Percentiles rank a stretch among this genome's conserved stretches.
These are phyloP conservation scores for Candida insectalens DNA, from an alignment of 805 yeast genomes.

Conservation along the genomic window DNA sequence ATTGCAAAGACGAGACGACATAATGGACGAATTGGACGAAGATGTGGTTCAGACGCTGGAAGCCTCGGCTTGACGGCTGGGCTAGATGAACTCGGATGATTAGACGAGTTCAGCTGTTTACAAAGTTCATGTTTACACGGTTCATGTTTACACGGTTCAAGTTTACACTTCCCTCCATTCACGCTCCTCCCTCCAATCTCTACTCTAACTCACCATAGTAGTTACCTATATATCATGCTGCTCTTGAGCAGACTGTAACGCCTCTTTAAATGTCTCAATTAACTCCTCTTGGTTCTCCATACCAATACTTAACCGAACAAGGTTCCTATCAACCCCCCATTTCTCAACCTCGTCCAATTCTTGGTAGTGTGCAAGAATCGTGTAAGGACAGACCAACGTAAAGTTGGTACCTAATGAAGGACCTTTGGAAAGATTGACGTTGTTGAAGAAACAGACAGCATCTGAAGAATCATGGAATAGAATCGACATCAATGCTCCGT, in stretches of 20 bases:
- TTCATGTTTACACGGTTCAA: no score
- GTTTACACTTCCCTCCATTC: no score
- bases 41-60: no score
- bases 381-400: constrained; percentile 83
- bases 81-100: no score
- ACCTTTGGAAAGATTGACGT: constrained; percentile 66
- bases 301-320: constrained; percentile 80
- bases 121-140: no score
- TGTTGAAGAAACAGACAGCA: constrained; percentile 69
- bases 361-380: constrained; percentile 74
- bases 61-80: no score
- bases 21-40: no score
- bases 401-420: constrained; percentile 89
- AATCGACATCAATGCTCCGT: constrained; percentile 78
- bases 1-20: no score
- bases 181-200: no score
- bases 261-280: constrained; percentile 36
- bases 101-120: no score
- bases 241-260: constrained; percentile 36
- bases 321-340: constrained; percentile 74
- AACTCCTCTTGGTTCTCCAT: constrained; percentile 63
- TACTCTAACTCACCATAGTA: no score
- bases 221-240: constrained; percentile 22
- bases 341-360: constrained; percentile 71
- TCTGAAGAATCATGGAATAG: constrained; percentile 53